phyloP scores from a whole-genome alignment of 169 alveolate species.

The Hepatocystis sp. region DNA sequence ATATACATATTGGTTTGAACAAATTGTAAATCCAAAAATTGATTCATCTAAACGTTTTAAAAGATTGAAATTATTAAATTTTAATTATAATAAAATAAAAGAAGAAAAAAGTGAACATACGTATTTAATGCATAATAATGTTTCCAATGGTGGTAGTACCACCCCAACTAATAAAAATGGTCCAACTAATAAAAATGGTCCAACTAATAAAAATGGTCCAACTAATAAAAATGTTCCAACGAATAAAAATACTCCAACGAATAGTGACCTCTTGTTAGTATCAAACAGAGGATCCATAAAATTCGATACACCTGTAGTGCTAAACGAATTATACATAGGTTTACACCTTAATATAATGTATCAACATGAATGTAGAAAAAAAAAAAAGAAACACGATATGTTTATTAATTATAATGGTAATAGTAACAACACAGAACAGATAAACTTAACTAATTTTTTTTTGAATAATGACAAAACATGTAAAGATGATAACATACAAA shows the following conservation, averaged over 20 bases:
- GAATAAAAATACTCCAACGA: background rate
- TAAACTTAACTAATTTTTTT: too few relatives aligned
- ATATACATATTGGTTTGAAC: slow-evolving; percentile 5
- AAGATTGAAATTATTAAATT: slow-evolving; percentile 19
- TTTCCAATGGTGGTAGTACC: too few relatives aligned
- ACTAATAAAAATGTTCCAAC: background rate
- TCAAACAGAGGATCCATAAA: slow-evolving; percentile 31
- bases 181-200: too few relatives aligned
- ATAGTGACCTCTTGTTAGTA: slow-evolving; percentile 21
- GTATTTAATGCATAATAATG: too few relatives aligned
- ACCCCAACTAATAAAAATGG: too few relatives aligned
- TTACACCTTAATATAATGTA: slow-evolving; percentile 29
- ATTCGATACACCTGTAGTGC: slow-evolving; percentile 33
- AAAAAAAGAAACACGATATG: background rate
- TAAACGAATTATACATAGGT: slow-evolving; percentile 35
- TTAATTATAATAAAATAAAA: background rate
- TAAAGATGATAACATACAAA: background rate
- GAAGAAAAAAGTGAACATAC: slow-evolving; percentile 7
- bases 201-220: background rate
- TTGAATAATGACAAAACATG: background rate
- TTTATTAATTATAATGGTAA: too few relatives aligned
- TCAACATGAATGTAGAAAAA: background rate
- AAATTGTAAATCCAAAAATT: slow-evolving; percentile 9
- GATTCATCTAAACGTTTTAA: slow-evolving; percentile 14
- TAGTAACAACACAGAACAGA: too few relatives aligned